Evolutionary conservation across 768 basidiomycete species (phyloP), one percentile per base, ranked within the genome.

Genomic region (Crepidotus variabilis): DNA sequence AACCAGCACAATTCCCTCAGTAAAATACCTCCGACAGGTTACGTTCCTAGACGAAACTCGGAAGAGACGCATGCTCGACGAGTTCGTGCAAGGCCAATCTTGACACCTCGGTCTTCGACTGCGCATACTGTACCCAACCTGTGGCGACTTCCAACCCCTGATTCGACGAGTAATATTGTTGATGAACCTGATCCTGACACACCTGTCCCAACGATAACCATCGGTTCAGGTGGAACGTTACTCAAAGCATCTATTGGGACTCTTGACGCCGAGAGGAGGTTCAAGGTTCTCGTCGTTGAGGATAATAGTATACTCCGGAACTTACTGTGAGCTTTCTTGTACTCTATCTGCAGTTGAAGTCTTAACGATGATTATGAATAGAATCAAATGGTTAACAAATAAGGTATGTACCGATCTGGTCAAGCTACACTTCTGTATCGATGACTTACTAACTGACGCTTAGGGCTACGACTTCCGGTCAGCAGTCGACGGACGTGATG

Each of bases 261-360:
- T 6, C 58, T 81, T 14, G 78, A 78, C 18, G 66, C 69, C n/a
- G 75, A 75, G 39, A 71, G 73, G 16, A 73, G 70, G 4, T 77
- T 85, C 59, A 80, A 85, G 52, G 85, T 95, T 5, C 74, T 97
- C 39, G 85, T 96, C 1, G 90, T 96, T 1, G 94, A 97, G 70
- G 95, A 98, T 64, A 97, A 97, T 67, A 80, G 69, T 55, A 88
- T 98, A 55, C 82, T 97, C 57, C 84, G 93, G 51, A 85, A 82
- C 64, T 76, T 97, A 22, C 78, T 97, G 85, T 92, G 71, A 62
- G 90, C 77, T 34, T 43, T 50, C 46, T 58, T 5, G 20, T 20
- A 16, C 21, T n/a, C 54, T 52, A 23, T 39, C 56, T 5, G 24
- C n/a, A 34, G 10, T 0, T 46, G 18, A 18, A 16, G 5, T 51